These are phyloP conservation scores for Senna siamea DNA, from an alignment of 306 rosid species.

Conservation along the genomic window DNA sequence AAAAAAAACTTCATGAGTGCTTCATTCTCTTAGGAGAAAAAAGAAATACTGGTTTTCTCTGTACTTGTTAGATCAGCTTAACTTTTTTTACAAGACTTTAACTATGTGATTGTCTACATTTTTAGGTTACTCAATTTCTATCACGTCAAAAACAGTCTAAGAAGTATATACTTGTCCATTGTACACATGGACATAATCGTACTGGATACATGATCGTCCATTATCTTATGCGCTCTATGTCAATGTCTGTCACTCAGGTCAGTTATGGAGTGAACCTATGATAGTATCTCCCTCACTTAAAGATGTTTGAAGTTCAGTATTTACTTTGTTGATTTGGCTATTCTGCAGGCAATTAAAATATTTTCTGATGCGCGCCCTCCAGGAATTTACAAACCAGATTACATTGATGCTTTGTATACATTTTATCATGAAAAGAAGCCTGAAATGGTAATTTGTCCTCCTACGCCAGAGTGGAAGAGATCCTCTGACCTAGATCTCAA, in stretches of 20 bases:
- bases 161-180: slow-evolving; percentile 74
- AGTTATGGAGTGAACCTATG: slow-evolving; percentile 20
- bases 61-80: not conserved
- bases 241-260: slow-evolving; percentile 66
- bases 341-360: slow-evolving; percentile 59
- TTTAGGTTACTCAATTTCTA: slow-evolving; percentile 67
- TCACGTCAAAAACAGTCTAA: slow-evolving; percentile 69
- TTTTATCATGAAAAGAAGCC: slow-evolving; percentile 77
- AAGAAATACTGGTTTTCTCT: not conserved
- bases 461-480: slow-evolving; percentile 81
- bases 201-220: slow-evolving; percentile 75
- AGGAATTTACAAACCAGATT: slow-evolving; percentile 78
- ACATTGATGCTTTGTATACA: slow-evolving; percentile 63
- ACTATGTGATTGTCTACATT: not conserved
- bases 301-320: slow-evolving; percentile 11
- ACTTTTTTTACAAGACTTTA: slow-evolving; percentile 5
- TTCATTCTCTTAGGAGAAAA: slow-evolving; percentile 7
- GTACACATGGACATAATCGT: slow-evolving; percentile 87
- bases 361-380: slow-evolving; percentile 77
- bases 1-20: not conserved
- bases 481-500: slow-evolving; percentile 77
- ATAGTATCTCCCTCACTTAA: not conserved
- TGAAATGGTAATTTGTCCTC: slow-evolving; percentile 59
- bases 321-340: slow-evolving; percentile 16
- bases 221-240: slow-evolving; percentile 62